phyloP scores from a whole-genome alignment of 129 eudicot genomes.

The Silybum marianum region DNA sequence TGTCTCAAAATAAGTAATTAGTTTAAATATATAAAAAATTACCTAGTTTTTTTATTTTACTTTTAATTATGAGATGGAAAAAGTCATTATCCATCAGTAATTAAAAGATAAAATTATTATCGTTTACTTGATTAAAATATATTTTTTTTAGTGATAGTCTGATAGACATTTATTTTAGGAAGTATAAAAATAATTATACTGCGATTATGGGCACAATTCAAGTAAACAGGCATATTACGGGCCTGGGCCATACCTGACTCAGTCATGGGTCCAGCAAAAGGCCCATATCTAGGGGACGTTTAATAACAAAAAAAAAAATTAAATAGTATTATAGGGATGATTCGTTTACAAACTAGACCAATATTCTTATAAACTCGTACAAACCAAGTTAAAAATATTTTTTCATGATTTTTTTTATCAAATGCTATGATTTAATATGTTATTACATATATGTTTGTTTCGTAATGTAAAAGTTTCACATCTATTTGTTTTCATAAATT shows the following conservation, averaged over 20 bases:
- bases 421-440: too few species aligned
- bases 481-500: too few species aligned
- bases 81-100: neutral
- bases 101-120: neutral
- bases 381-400: too few species aligned
- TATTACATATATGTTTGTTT: too few species aligned
- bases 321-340: too few species aligned
- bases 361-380: too few species aligned
- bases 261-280: neutral
- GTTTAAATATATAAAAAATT: too few species aligned
- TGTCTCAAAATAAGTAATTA: neutral
- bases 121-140: neutral
- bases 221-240: neutral
- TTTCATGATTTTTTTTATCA: too few species aligned
- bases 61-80: neutral
- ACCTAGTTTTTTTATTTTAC: neutral
- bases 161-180: neutral
- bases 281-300: neutral
- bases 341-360: too few species aligned
- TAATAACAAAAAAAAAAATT: too few species aligned
- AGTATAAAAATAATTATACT: too few species aligned
- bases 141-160: neutral
- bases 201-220: neutral
- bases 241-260: neutral
- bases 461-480: too few species aligned